These are phyloP conservation scores for Paxillus involutus DNA, from an alignment of 768 basidiomycete species.

Conservation along the genomic window DNA sequence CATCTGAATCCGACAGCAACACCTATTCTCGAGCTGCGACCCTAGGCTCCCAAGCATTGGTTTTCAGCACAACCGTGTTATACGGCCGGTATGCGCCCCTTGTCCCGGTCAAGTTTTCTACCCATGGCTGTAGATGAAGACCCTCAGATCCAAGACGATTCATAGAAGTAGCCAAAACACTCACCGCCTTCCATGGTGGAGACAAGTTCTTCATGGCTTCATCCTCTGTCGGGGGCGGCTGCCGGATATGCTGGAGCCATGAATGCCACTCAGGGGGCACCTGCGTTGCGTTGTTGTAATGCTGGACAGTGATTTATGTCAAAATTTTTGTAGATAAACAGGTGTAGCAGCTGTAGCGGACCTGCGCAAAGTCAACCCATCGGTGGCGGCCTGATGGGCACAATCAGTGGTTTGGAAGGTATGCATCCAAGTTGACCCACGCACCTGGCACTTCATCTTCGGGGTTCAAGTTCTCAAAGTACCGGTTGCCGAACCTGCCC, in stretches of 20 bases:
- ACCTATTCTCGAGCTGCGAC: conserved; percentile 45
- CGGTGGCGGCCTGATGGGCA: conserved; percentile 76
- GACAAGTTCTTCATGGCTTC: conserved; percentile 62
- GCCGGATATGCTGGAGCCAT: conserved; percentile 90
- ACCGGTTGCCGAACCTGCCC: conserved; percentile 88
- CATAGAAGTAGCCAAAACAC: conserved; percentile 25
- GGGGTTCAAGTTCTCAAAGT: conserved; percentile 88
- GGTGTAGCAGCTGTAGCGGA: conserved; percentile 29
- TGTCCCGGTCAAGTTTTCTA: conserved; percentile 91
- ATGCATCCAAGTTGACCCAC: conserved; percentile 15
- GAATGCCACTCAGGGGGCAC: conserved; percentile 97
- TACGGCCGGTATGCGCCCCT: conserved; percentile 88
- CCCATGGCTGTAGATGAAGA: conserved; percentile 55
- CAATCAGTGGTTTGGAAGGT: neutral
- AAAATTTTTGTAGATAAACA: neutral
- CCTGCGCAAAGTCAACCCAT: conserved; percentile 94
- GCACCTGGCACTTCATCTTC: conserved; percentile 87
- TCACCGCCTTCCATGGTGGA: conserved; percentile 83
- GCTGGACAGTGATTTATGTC: conserved; percentile 39
- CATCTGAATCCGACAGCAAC: too few species aligned
- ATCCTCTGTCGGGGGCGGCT: conserved; percentile 77
- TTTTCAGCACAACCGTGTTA: conserved; percentile 82
- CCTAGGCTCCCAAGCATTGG: conserved; percentile 82
- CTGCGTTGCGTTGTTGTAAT: conserved; percentile 89
- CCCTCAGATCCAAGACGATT: neutral